A percentile compares a stretch with the other conserved stretches of the same genome.
phyloP scores from a whole-genome alignment of 1,284 basidiomycete species.

The Cystobasidiaceae sp. region DNA sequence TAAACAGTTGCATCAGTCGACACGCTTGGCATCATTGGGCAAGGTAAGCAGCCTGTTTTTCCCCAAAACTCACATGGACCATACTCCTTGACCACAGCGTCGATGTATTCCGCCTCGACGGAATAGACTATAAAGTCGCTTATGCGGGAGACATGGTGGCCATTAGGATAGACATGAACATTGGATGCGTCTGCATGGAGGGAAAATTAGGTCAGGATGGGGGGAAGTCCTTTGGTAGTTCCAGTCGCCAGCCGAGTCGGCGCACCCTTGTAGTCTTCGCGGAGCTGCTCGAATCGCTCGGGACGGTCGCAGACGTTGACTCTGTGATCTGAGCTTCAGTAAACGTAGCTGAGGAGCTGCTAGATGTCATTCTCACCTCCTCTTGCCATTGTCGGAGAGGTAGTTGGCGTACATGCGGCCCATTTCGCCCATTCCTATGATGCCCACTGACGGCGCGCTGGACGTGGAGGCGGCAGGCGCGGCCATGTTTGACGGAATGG shows the following conservation, averaged over 20 bases:
- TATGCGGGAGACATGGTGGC: slow-evolving; percentile 73
- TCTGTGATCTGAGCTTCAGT: no score
- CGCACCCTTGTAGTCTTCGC: slow-evolving; percentile 60
- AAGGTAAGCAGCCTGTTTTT: no score
- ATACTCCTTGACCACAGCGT: slow-evolving; percentile 74
- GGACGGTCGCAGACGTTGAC: slow-evolving; percentile 90
- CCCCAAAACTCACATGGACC: slow-evolving; percentile 72
- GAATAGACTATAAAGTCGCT: slow-evolving; percentile 88
- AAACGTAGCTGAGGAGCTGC: no score
- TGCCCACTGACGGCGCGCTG: slow-evolving; percentile 40
- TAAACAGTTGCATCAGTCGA: not conserved
- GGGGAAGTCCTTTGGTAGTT: no score
- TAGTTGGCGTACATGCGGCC: slow-evolving; percentile 83
- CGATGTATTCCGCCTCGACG: slow-evolving; percentile 88
- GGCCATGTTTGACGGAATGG: no score
- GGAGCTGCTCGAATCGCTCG: slow-evolving; percentile 64
- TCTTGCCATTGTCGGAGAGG: slow-evolving; percentile 72
- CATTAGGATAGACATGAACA: slow-evolving; percentile 66
- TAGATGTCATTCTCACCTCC: no score
- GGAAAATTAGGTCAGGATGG: no score
- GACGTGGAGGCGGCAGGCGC: no score
- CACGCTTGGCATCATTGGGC: not conserved
- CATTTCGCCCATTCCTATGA: slow-evolving; percentile 63
- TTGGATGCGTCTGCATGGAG: slow-evolving; percentile 44
- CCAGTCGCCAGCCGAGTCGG: no score